Conservation (phyloP, 257 asterid species). For the Coffea canephora region DNA sequence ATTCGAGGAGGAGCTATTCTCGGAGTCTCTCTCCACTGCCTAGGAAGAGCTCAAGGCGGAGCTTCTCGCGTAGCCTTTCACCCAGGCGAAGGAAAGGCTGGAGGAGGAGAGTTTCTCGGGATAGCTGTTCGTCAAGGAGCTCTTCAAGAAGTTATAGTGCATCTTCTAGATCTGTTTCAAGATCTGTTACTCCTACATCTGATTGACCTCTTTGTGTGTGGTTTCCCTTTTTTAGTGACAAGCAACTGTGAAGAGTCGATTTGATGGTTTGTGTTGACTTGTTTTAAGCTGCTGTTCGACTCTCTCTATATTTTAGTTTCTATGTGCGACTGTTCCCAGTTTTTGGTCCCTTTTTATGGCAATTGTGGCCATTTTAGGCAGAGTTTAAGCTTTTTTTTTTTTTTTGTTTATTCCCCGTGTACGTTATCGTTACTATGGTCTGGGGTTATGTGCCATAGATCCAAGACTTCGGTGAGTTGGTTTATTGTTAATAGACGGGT, state of each 20-base stretch:
- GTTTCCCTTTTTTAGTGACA: neutral
- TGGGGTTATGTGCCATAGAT: no score
- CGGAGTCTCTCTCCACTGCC: slow-evolving; percentile 29
- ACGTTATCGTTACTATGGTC: no score
- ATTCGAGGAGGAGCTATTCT: slow-evolving; percentile 20
- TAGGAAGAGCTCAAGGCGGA: slow-evolving; percentile 31
- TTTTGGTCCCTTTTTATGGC: no score
- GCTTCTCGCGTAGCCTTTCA: slow-evolving; percentile 7
- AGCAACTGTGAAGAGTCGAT: neutral
- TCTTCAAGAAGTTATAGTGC: slow-evolving; percentile 47
- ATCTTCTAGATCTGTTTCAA: slow-evolving; percentile 42
- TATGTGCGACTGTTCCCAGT: no score
- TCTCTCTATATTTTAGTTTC: no score
- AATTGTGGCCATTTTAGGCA: no score
- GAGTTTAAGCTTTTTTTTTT: no score
- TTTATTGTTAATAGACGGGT: no score
- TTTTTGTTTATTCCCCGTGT: no score
- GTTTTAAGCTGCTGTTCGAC: neutral
- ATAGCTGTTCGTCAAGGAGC: slow-evolving; percentile 47
- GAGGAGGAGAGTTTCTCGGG: slow-evolving; percentile 15
- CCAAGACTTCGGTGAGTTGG: no score
- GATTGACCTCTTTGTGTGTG: neutral
- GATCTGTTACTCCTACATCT: slow-evolving; percentile 36
- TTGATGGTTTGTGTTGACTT: neutral
- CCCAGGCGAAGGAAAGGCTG: no score